A percentile compares a stretch with the other conserved stretches of the same genome.
These are phyloP conservation scores for Davidsoniella neocaledoniae DNA, from an alignment of 2,329 filamentous ascomycete species.

Conservation along the genomic window DNA sequence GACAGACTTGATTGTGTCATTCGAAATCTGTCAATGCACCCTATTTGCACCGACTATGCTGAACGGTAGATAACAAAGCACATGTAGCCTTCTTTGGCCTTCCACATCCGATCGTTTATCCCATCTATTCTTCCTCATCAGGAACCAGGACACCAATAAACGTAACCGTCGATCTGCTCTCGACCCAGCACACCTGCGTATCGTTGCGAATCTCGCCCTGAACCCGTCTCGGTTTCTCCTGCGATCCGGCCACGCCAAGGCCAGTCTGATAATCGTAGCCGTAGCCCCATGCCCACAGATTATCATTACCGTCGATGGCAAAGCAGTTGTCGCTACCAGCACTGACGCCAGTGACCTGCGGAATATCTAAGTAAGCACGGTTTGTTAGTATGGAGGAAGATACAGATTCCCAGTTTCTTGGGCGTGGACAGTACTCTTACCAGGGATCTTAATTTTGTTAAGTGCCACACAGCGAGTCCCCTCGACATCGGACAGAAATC, in stretches of 20 bases:
- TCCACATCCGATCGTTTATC: not conserved
- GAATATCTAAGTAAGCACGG: not conserved
- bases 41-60: not conserved
- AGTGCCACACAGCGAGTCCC: slow-evolving; percentile 7
- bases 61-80: not conserved
- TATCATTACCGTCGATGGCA: slow-evolving; percentile 3
- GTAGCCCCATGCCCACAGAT: slow-evolving; percentile 11
- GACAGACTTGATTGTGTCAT: no score
- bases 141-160: slow-evolving; percentile 7
- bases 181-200: slow-evolving; percentile 5
- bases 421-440: not conserved
- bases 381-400: not conserved
- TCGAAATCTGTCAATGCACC: not conserved
- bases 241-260: slow-evolving; percentile 1
- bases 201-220: not conserved
- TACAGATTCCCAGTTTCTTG: not conserved
- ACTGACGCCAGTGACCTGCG: not conserved
- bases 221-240: slow-evolving; percentile 4
- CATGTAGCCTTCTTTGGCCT: not conserved
- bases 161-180: slow-evolving; percentile 8
- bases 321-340: slow-evolving; percentile 11
- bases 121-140: not conserved
- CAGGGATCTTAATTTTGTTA: slow-evolving; percentile 3
- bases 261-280: slow-evolving; percentile 10
- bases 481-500: slow-evolving; percentile 1